phyloP scores from a whole-genome alignment of 805 yeast species.

The Ogataea dorogensis region DNA sequence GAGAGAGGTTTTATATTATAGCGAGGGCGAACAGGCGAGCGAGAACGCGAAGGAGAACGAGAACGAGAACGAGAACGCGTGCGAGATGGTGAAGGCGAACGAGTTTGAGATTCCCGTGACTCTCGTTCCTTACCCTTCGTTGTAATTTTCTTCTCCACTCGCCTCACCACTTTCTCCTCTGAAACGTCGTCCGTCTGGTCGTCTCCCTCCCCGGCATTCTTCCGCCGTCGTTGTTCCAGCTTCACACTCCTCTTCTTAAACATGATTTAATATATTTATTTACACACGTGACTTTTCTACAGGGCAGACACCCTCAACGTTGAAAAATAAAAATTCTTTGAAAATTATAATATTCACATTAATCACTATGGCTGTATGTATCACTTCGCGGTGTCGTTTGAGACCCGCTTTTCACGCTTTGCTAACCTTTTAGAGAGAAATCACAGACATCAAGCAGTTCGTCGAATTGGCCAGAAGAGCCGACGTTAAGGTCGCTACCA shows the following conservation, averaged over 20 bases:
- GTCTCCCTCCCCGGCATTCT: constrained; percentile 1
- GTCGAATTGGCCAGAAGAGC: constrained; percentile 95
- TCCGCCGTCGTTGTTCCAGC: constrained; percentile 10
- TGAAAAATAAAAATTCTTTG: constrained; percentile 6
- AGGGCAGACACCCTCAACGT: constrained; percentile 10
- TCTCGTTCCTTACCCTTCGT: constrained; percentile 3
- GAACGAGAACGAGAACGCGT: background rate
- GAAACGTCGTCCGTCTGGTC: too few relatives aligned
- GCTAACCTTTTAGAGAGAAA: constrained; percentile 50
- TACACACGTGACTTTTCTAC: constrained; percentile 1
- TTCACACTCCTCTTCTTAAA: constrained; percentile 39
- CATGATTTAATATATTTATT: constrained; percentile 24
- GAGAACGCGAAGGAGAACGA: background rate
- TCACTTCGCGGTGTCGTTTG: background rate
- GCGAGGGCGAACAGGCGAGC: background rate
- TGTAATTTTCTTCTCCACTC: background rate
- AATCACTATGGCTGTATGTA: constrained; percentile 31
- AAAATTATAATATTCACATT: constrained; percentile 16
- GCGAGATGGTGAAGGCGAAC: background rate
- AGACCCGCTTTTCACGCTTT: constrained; percentile 1
- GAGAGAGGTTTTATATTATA: constrained; percentile 30
- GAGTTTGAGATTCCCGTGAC: background rate
- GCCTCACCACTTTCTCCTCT: background rate
- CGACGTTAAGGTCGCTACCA: constrained; percentile 89
- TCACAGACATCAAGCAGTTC: constrained; percentile 95